Evolutionary conservation across 345 rosid genomes (phyloP).

Genomic region (Schrenkiella parvula): DNA sequence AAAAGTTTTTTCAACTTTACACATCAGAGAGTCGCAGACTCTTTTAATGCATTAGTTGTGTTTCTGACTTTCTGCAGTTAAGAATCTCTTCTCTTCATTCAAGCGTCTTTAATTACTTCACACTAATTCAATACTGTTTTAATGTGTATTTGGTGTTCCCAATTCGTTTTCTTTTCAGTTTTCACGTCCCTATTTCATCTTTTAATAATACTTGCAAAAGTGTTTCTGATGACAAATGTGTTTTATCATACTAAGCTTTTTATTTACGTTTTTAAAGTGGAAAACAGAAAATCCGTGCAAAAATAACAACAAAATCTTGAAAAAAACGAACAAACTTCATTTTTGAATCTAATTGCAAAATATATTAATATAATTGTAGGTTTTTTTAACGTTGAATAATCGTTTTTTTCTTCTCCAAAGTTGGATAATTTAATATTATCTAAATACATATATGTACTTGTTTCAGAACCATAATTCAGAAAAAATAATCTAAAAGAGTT

Average conservation of each 20-base stretch:
- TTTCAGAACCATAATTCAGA: background rate
- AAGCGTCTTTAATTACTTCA: background rate
- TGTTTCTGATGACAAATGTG: background rate
- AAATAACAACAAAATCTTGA: background rate
- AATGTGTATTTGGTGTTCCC: background rate
- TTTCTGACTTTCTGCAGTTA: conserved; percentile 18
- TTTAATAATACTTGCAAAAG: background rate
- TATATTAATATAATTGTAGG: background rate
- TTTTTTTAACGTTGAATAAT: background rate
- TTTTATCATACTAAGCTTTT: background rate
- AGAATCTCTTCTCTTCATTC: conserved; percentile 12
- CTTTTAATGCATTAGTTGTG: conserved; percentile 22
- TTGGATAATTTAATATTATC: background rate
- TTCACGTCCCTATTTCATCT: background rate
- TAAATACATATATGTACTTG: background rate
- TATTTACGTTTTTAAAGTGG: background rate
- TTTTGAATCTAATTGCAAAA: background rate
- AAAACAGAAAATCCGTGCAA: background rate
- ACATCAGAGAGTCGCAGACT: conserved; percentile 25
- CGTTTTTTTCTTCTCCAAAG: background rate
- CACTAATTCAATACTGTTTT: background rate
- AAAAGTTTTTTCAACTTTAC: conserved; percentile 26
- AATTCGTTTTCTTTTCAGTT: background rate
- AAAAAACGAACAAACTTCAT: background rate
- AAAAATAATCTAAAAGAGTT: background rate